A percentile compares a stretch with the other conserved stretches of the same genome.
These are phyloP conservation scores for Yamadazyma epiphylla DNA, from an alignment of 1,139 yeast species.

Conservation along the genomic window DNA sequence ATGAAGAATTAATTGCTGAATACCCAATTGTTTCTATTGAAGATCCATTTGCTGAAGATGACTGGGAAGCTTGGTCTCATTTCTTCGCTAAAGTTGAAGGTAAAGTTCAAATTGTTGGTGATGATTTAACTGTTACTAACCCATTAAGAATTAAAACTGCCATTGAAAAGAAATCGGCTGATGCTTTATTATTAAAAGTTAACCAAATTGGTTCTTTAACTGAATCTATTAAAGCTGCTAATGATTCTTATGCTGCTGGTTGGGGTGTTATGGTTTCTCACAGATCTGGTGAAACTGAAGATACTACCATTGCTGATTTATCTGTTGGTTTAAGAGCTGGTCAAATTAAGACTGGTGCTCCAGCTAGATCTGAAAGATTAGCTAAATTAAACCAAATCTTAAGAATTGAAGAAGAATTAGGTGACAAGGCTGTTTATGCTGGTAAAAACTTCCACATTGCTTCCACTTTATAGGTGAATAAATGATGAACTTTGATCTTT, in stretches of 20 bases:
- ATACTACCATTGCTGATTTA: conserved; percentile 94
- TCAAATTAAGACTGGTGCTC: conserved; percentile 99
- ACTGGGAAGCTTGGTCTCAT: conserved; percentile 96
- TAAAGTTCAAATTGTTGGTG: conserved; percentile 86
- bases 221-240: conserved; percentile 91
- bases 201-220: conserved; percentile 91
- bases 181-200: conserved; percentile 90
- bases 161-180: conserved; percentile 90
- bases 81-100: conserved; percentile 68
- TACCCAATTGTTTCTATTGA: conserved; percentile 97
- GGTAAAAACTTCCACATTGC: conserved; percentile 78
- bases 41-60: conserved; percentile 98
- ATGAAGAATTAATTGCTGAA: conserved; percentile 70
- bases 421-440: conserved; percentile 91
- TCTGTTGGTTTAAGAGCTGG: conserved; percentile 96
- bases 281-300: conserved; percentile 99
- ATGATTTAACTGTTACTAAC: conserved; percentile 97
- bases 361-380: conserved; percentile 98
- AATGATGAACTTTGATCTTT: background rate
- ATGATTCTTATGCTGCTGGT: conserved; percentile 84
- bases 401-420: conserved; percentile 96
- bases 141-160: conserved; percentile 90
- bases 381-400: conserved; percentile 96
- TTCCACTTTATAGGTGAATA: conserved; percentile 23
- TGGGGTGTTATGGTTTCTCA: conserved; percentile 99